These are phyloP conservation scores for Malassezia sp. DNA, from an alignment of 1,284 basidiomycete species.

Conservation along the genomic window DNA sequence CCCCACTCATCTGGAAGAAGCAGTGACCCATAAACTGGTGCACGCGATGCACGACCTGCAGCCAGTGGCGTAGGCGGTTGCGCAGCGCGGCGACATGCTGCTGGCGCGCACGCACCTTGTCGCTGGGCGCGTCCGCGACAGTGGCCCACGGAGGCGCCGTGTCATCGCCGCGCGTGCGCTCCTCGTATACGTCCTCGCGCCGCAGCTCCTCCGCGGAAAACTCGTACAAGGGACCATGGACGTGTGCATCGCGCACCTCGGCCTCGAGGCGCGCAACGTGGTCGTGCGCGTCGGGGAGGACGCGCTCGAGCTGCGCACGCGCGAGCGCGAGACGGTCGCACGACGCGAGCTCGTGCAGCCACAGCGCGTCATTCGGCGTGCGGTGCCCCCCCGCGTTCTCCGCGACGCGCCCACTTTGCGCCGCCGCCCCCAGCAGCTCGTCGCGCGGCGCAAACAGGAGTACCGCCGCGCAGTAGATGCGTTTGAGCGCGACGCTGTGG, in stretches of 20 bases:
- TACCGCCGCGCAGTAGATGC: conserved; percentile 28
- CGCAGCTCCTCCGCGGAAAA: conserved; percentile 21
- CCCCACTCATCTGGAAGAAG: conserved; percentile 33
- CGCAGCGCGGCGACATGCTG: conserved; percentile 20
- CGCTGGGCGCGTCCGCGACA: conserved; percentile 4
- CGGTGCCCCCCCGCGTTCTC: too few relatives aligned
- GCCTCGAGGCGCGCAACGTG: conserved; percentile 16
- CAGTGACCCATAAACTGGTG: conserved; percentile 36
- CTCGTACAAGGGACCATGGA: conserved; percentile 22
- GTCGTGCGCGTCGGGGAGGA: conserved; percentile 17
- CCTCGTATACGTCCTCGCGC: conserved; percentile 9
- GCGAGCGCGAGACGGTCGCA: conserved; percentile 1
- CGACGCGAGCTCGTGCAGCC: background rate
- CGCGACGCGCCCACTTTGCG: background rate
- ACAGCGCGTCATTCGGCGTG: too few relatives aligned
- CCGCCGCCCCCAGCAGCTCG: conserved; percentile 6
- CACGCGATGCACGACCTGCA: conserved; percentile 31
- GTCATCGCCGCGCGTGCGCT: background rate
- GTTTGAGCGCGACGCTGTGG: conserved; percentile 16
- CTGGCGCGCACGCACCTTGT: conserved; percentile 12
- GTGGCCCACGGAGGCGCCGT: background rate
- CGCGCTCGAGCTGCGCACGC: conserved; percentile 9
- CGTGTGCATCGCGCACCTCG: conserved; percentile 17
- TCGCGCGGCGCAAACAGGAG: conserved; percentile 26
- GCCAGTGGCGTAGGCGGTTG: conserved; percentile 20